Evolutionary conservation across 2,329 filamentous ascomycete species (phyloP), one percentile per base, ranked within the genome.

Genomic region (Aspergillus udagawae): DNA sequence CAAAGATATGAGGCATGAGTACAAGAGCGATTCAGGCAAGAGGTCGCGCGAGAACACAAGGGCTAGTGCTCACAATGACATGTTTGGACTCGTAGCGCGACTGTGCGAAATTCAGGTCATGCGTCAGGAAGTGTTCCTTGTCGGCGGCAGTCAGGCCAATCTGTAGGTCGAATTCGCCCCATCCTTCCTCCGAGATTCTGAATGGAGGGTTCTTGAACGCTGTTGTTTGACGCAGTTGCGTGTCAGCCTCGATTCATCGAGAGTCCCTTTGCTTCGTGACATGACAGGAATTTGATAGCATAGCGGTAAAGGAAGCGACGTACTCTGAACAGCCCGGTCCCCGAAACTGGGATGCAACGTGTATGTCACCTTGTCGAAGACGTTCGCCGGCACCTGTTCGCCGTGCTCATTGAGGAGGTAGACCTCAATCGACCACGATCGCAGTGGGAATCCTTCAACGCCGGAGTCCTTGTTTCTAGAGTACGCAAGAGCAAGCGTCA

Each of bases 101-200:
- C 64, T 87, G 83, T 65, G 85, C 83, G 75, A 99, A 99, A 81
- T 97, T 97, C 60, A 99, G 83, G 71, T 99, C 94, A 75, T 99
- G 94, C 52, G 82, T 78, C 63, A 99, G 82, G 14, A 84, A 81
- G 69, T 91, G 85, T 70, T 96, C 93, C 81, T 97, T 97, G 76
- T 94, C 91, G 29, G 89, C 86, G 47, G 89, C 90, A 70, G 87
- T 89, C 65, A 95, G 83, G 60, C 90, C 86, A 69, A 97, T 94
- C 50, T 81, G 82, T 86, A 99, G 93, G 73, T 97, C 94, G 73
- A 99, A 99, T 78, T 97, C 94, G 70, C 94, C 94, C 94, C 94
- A 99, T 65, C 94, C 94, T 77, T 97, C 90, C 76, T 99, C 96
- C 62, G 86, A 82, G 75, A 96, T 96, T 63, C 83, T 83, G 79